A percentile compares a stretch with the other conserved stretches of the same genome.
These are phyloP conservation scores for Glycine soja DNA, from an alignment of 306 rosid species.

Conservation along the genomic window DNA sequence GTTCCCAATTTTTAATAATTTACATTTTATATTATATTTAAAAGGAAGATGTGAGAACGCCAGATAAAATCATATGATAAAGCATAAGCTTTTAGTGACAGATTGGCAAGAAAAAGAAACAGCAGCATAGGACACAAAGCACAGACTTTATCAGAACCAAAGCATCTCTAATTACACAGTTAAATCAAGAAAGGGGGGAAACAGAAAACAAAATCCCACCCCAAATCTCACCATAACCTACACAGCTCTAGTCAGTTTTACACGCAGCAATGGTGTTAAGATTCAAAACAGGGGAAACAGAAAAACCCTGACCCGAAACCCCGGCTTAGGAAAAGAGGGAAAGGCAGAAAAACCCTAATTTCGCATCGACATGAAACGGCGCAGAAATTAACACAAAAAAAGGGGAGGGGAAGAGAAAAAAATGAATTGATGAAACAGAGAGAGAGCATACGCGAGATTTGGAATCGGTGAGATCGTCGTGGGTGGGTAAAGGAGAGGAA, in stretches of 20 bases:
- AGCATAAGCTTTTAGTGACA: background rate
- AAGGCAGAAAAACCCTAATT: slow-evolving; percentile 46
- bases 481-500: slow-evolving; percentile 68
- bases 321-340: background rate
- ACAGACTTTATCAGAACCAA: background rate
- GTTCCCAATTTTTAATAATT: background rate
- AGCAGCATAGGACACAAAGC: background rate
- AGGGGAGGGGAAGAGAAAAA: background rate
- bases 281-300: slow-evolving; percentile 14
- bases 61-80: background rate
- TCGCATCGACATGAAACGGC: background rate
- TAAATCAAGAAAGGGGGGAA: background rate
- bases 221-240: background rate
- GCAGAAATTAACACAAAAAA: background rate
- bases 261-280: background rate
- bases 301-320: slow-evolving; percentile 25
- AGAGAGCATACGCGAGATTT: slow-evolving; percentile 70
- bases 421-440: background rate
- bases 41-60: background rate
- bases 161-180: background rate
- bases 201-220: background rate
- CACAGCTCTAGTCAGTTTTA: background rate
- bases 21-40: background rate
- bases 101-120: background rate
- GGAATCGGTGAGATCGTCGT: slow-evolving; percentile 69